Percentiles rank a stretch among this genome's conserved stretches.
Evolutionary conservation across 345 rosid genomes (phyloP).

Genomic region (Syzygium oleosum): DNA sequence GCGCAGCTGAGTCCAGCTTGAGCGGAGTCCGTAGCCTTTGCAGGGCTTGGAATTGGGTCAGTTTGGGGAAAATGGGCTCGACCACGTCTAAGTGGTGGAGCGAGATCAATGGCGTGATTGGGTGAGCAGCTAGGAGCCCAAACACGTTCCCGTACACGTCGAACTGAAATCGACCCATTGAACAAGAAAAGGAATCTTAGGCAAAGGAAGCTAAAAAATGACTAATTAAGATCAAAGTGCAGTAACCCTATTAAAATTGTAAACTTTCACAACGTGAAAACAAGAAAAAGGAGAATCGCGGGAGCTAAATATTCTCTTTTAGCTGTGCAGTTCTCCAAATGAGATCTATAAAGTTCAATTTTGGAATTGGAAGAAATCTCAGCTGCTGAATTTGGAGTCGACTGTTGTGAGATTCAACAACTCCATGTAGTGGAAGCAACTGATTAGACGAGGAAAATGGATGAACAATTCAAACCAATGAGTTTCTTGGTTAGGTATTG

Average conservation of each 20-base stretch:
- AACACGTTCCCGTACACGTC: conserved; percentile 50
- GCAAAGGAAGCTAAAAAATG: background rate
- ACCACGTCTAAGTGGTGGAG: conserved; percentile 65
- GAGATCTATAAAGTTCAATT: background rate
- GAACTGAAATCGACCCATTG: conserved; percentile 16
- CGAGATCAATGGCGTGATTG: conserved; percentile 53
- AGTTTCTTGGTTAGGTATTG: background rate
- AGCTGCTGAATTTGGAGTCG: background rate
- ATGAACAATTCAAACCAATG: background rate
- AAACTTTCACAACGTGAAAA: background rate
- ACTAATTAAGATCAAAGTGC: background rate
- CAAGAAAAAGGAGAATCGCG: background rate
- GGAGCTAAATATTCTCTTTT: background rate
- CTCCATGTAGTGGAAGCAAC: background rate
- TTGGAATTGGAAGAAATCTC: background rate
- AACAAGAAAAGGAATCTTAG: background rate
- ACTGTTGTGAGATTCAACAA: background rate
- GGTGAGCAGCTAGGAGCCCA: conserved; percentile 78
- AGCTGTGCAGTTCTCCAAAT: background rate
- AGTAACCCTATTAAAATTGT: background rate
- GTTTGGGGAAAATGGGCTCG: conserved; percentile 56
- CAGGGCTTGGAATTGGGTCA: conserved; percentile 34
- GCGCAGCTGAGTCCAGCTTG: conserved; percentile 49
- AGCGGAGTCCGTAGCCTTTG: conserved; percentile 30
- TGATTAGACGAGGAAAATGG: background rate